A percentile compares a stretch with the other conserved stretches of the same genome.
These are phyloP conservation scores for Xerocomus brunneocitrinus DNA, from an alignment of 768 basidiomycete genomes.

Conservation along the genomic window DNA sequence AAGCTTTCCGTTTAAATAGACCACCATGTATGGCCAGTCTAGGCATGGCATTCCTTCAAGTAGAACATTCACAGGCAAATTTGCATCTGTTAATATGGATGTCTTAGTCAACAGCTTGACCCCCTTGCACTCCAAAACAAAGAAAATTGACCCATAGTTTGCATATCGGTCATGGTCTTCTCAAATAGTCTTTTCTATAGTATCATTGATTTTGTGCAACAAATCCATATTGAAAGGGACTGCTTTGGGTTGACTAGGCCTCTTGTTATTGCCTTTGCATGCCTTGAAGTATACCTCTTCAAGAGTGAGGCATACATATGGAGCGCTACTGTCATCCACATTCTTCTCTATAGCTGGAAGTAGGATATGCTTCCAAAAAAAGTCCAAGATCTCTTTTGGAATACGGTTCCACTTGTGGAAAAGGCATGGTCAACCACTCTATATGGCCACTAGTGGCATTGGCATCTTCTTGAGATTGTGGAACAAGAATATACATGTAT, in stretches of 20 bases:
- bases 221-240: constrained; percentile 2
- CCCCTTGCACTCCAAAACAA: constrained; percentile 10
- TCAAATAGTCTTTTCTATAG: constrained; percentile 4
- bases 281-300: constrained; percentile 6
- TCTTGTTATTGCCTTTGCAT: neutral
- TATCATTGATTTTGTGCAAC: neutral
- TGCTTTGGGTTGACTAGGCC: neutral
- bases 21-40: constrained; percentile 1
- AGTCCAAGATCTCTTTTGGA: constrained; percentile 9
- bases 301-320: constrained; percentile 6
- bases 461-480: constrained; percentile 9
- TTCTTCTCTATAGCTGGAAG: constrained; percentile 4
- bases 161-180: neutral
- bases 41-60: neutral
- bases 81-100: neutral
- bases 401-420: neutral
- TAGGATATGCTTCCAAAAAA: constrained; percentile 6
- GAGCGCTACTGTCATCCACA: neutral
- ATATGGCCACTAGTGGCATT: neutral
- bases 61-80: neutral
- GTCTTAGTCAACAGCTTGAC: constrained; percentile 4
- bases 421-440: constrained; percentile 8
- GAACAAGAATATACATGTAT: constrained; percentile 10
- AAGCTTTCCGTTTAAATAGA: constrained; percentile 1
- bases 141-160: constrained; percentile 13